Percentiles rank a stretch among this genome's conserved stretches.
phyloP scores from a whole-genome alignment of 2,329 filamentous ascomycete species.

The Lecanicillium sp. region DNA sequence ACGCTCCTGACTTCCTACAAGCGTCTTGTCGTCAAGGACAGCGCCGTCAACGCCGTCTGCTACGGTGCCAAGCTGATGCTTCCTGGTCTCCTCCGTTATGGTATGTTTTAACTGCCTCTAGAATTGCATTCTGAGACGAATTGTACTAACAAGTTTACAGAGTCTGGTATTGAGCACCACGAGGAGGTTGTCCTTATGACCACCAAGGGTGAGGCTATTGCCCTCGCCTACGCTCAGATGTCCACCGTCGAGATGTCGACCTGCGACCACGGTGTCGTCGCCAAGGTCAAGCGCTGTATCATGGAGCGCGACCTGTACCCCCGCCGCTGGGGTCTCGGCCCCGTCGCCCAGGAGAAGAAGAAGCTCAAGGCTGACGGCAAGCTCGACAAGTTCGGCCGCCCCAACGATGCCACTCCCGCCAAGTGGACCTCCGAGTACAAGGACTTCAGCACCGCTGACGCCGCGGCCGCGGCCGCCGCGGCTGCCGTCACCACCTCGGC shows the following conservation, averaged over 20 bases:
- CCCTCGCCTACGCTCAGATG: constrained; percentile 95
- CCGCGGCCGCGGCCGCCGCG: constrained; percentile 37
- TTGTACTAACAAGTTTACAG: constrained; percentile 39
- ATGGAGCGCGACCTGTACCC: constrained; percentile 99
- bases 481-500: constrained; percentile 40
- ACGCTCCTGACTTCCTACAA: constrained; percentile 90
- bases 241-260: constrained; percentile 94
- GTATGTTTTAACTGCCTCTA: too few relatives aligned
- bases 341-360: constrained; percentile 95
- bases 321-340: constrained; percentile 90
- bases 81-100: constrained; percentile 87
- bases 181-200: constrained; percentile 98
- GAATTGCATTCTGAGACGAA: constrained; percentile 14
- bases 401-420: constrained; percentile 87
- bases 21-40: constrained; percentile 89
- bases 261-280: constrained; percentile 95
- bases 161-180: constrained; percentile 84
- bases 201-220: constrained; percentile 97
- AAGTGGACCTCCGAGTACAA: constrained; percentile 93
- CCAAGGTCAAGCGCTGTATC: constrained; percentile 98
- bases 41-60: constrained; percentile 84
- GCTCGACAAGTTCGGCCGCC: constrained; percentile 92
- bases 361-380: constrained; percentile 98
- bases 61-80: constrained; percentile 99
- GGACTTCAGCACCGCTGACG: constrained; percentile 65